Conservation (phyloP, 352 stramenopile genomes). For the Pythium dissotocum region DNA sequence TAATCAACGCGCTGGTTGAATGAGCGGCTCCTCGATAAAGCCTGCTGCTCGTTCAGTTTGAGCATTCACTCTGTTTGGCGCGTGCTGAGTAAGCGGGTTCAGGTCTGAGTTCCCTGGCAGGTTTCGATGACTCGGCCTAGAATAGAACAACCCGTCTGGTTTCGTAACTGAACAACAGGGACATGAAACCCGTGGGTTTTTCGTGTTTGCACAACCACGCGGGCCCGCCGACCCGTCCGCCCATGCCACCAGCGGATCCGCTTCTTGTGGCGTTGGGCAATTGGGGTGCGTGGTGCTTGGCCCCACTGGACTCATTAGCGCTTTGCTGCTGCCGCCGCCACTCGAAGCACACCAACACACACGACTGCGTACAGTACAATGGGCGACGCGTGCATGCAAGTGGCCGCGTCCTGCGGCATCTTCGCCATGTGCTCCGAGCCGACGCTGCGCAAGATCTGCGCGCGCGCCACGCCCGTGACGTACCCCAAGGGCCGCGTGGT, state of each 20-base stretch:
- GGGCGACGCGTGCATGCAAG: slow-evolving; percentile 63
- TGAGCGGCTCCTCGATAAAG: background rate
- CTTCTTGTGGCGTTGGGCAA: slow-evolving; percentile 7
- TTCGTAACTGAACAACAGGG: background rate
- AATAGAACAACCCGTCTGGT: background rate
- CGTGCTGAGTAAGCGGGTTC: background rate
- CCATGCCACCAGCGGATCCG: slow-evolving; percentile 22
- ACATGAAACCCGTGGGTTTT: slow-evolving; percentile 11
- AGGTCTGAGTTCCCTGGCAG: background rate
- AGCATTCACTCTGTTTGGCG: slow-evolving; percentile 30
- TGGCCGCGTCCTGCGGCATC: slow-evolving; percentile 67
- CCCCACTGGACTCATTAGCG: slow-evolving; percentile 14
- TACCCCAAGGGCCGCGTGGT: slow-evolving; percentile 78
- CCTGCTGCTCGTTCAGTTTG: slow-evolving; percentile 23
- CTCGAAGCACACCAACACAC: background rate
- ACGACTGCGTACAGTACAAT: slow-evolving; percentile 23
- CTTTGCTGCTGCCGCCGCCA: slow-evolving; percentile 10
- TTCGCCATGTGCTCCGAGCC: slow-evolving; percentile 83
- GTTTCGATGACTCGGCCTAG: background rate
- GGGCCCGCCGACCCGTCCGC: slow-evolving; percentile 18
- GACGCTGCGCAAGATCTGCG: slow-evolving; percentile 81
- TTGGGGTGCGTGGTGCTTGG: slow-evolving; percentile 22
- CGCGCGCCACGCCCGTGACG: slow-evolving; percentile 51
- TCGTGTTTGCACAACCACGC: slow-evolving; percentile 26
- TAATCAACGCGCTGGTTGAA: background rate